phyloP scores from a whole-genome alignment of 2,329 filamentous ascomycete genomes.

The Penicillium sclerotiorum region DNA sequence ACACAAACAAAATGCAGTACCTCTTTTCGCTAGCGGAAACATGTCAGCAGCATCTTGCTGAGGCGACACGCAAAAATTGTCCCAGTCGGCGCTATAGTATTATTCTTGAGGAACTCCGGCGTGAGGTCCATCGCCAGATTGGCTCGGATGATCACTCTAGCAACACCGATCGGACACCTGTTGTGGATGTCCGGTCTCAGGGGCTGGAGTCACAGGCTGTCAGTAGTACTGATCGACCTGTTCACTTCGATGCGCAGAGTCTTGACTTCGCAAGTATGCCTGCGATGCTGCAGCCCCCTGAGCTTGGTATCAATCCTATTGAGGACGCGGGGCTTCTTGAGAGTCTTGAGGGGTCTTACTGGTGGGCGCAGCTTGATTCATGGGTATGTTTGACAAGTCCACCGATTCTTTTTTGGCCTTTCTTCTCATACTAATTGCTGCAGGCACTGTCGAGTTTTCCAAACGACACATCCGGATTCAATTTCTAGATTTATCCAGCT shows the following conservation, averaged over 20 bases:
- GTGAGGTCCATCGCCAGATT: constrained; percentile 44
- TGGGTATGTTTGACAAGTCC: constrained; percentile 32
- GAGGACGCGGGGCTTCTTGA: constrained; percentile 35
- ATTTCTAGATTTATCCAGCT: background rate
- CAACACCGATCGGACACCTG: background rate
- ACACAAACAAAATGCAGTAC: constrained; percentile 27
- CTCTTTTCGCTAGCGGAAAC: constrained; percentile 48
- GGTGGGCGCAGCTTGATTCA: constrained; percentile 44
- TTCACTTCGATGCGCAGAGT: constrained; percentile 16
- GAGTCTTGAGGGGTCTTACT: constrained; percentile 40
- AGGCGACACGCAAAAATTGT: constrained; percentile 51
- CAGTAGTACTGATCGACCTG: constrained; percentile 2
- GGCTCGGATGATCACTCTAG: constrained; percentile 16
- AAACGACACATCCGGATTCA: constrained; percentile 32
- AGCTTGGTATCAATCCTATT: constrained; percentile 21
- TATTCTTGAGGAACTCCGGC: constrained; percentile 50
- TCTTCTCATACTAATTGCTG: constrained; percentile 8
- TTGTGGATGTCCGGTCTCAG: background rate
- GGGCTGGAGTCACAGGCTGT: background rate
- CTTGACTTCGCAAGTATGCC: constrained; percentile 20
- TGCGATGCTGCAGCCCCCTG: constrained; percentile 23
- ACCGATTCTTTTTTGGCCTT: background rate
- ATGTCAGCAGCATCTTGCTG: constrained; percentile 50
- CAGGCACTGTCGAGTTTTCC: constrained; percentile 40
- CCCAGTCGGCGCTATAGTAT: constrained; percentile 53